Base-by-base conservation (phyloP, 2,329 filamentous ascomycete genomes). In the Monosporascus sp. region DNA sequence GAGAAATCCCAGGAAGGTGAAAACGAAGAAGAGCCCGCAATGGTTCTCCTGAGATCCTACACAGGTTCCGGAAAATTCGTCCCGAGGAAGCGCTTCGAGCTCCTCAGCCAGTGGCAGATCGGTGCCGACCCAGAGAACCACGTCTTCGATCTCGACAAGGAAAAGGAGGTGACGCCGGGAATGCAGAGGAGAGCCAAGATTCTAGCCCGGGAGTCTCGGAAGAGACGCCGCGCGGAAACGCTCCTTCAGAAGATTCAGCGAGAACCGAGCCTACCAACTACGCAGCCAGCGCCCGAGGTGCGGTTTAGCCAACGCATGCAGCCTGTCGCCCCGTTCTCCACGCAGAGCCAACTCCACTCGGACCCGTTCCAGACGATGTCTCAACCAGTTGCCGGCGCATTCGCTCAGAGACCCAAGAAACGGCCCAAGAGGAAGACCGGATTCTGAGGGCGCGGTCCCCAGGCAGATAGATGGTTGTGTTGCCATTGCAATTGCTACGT, bases 341-440 rank as follows among this genome's bases (percentile, higher is more conserved):
- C 61, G 31, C 64, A 64, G 49, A 57, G 54, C 20, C 61, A 60
- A 41, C 39, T 59, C 25, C 54, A 57, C 17, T 66, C 65, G 2
- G 60, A 62, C 36, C 57, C 62, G 18, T 2, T 56, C 11, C 55
- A 62, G 6, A 59, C 57, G 14, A 69, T 68, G 67, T 68, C 66
- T 17, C 67, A 70, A 50, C 67, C 67, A n/a, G 45, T 61, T 9
- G 17, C 59, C 7, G 67, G 67, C 1, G 31, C 56, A 3, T 70
- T 68, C 53, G 66, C 64, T 41, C 61, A 57, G n/a, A 60, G 65
- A 38, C 54, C 60, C 5, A 69, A 69, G 57, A 69, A 67, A 48
- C 43, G 35, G 4, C 63, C 62, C 49, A 69, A 65, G 56, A 58
- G 64, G 14, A 66, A 64, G 49, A 62, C 60, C 8, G 67, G 67